A percentile compares a stretch with the other conserved stretches of the same genome.
phyloP scores from a whole-genome alignment of 345 rosid species.

The Salix udensis region DNA sequence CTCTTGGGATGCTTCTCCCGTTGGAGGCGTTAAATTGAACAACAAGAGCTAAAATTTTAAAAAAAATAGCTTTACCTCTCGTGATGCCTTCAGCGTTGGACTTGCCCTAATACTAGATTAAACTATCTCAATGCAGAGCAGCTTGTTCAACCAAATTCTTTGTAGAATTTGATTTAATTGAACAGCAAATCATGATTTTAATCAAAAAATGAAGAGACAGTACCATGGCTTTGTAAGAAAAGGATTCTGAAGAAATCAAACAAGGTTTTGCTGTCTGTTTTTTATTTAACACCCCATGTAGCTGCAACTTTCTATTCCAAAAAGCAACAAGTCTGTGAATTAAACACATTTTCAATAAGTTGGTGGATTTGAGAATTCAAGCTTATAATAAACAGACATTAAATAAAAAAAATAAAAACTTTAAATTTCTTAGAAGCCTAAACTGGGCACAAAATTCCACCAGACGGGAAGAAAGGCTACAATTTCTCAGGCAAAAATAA shows the following conservation, averaged over 20 bases:
- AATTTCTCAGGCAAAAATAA: too few relatives aligned
- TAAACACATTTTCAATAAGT: neutral
- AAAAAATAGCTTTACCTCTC: too few relatives aligned
- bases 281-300: neutral
- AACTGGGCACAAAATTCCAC: too few relatives aligned
- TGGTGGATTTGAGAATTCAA: neutral
- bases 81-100: too few relatives aligned
- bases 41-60: too few relatives aligned
- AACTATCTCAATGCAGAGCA: slow-evolving; percentile 37
- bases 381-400: neutral
- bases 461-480: too few relatives aligned
- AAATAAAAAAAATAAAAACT: neutral
- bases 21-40: too few relatives aligned
- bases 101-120: too few relatives aligned
- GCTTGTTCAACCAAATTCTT: slow-evolving; percentile 45
- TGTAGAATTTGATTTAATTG: neutral
- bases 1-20: too few relatives aligned
- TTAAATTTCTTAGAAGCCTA: neutral
- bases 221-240: neutral
- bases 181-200: neutral
- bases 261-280: neutral
- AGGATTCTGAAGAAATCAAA: neutral
- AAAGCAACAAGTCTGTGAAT: slow-evolving; percentile 20
- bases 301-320: neutral
- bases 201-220: neutral